Conservation (phyloP, 306 rosid species). For the Trifolium dubium region DNA sequence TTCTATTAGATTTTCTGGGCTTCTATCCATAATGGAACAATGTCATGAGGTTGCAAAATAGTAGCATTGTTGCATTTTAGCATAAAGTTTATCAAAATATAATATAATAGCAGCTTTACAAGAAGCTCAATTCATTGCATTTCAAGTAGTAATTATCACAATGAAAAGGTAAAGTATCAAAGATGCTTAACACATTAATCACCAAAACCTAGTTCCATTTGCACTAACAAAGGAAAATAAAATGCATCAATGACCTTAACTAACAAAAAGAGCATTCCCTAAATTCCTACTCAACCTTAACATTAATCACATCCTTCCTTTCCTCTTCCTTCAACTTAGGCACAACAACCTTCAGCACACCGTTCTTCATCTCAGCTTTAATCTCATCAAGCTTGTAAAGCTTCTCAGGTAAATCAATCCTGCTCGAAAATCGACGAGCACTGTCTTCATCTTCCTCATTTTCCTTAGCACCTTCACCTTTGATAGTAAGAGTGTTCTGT, state of each 20-base stretch:
- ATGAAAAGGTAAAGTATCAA: not conserved
- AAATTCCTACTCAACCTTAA: constrained; percentile 44
- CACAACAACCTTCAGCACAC: constrained; percentile 64
- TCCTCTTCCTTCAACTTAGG: constrained; percentile 71
- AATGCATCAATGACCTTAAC: not conserved
- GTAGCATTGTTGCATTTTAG: too few relatives aligned
- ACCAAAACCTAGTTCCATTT: not conserved
- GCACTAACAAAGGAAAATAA: not conserved
- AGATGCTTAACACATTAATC: too few relatives aligned
- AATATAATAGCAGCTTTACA: too few relatives aligned
- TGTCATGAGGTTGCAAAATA: too few relatives aligned
- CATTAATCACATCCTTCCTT: constrained; percentile 53
- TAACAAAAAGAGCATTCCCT: not conserved
- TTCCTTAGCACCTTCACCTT: constrained; percentile 57
- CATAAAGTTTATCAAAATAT: too few relatives aligned
- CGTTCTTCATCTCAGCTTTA: constrained; percentile 86
- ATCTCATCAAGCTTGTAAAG: constrained; percentile 60
- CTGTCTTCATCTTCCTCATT: constrained; percentile 49
- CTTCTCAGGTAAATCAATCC: constrained; percentile 64
- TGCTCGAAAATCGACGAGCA: constrained; percentile 50
- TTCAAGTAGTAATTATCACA: not conserved
- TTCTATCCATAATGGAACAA: too few relatives aligned
- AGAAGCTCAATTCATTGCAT: not conserved
- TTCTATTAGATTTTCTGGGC: too few relatives aligned
- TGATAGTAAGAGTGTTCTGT: constrained; percentile 65